phyloP scores from a whole-genome alignment of 1,284 basidiomycete species.

The Coriolopsis trogii region DNA sequence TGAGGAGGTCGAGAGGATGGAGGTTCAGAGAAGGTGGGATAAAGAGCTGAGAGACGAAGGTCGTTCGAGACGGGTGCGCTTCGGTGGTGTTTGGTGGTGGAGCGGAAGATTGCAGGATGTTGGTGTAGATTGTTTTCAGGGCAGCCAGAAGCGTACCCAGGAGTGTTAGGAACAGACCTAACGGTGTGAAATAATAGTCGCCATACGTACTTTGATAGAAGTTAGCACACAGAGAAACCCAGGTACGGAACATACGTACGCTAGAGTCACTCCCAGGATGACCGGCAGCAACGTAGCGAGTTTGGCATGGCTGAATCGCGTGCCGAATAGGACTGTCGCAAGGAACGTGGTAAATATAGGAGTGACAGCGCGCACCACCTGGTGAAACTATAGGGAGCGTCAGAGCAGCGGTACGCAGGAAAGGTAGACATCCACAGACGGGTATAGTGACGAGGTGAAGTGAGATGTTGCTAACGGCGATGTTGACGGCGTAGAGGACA shows the following conservation, averaged over 20 bases:
- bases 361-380: slow-evolving; percentile 91
- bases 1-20: slow-evolving; percentile 86
- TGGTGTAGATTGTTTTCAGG: slow-evolving; percentile 89
- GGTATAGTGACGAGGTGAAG: slow-evolving; percentile 89
- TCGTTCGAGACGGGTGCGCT: slow-evolving; percentile 11
- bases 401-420: neutral
- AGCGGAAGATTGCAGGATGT: slow-evolving; percentile 65
- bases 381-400: slow-evolving; percentile 73
- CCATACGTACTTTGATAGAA: slow-evolving; percentile 76
- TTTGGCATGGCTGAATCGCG: slow-evolving; percentile 57
- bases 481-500: slow-evolving; percentile 88
- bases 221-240: neutral
- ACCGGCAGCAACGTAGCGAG: slow-evolving; percentile 84
- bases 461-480: slow-evolving; percentile 90
- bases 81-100: slow-evolving; percentile 16
- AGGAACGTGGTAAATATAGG: slow-evolving; percentile 89
- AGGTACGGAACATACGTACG: slow-evolving; percentile 58
- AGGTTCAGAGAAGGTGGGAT: slow-evolving; percentile 55
- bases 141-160: slow-evolving; percentile 89
- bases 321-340: slow-evolving; percentile 60
- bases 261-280: slow-evolving; percentile 88
- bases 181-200: slow-evolving; percentile 85
- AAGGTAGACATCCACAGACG: slow-evolving; percentile 50
- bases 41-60: slow-evolving; percentile 27
- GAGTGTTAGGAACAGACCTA: slow-evolving; percentile 84